These are phyloP conservation scores for Boeremia lycopersici DNA, from an alignment of 2,329 filamentous ascomycete genomes.

Conservation along the genomic window DNA sequence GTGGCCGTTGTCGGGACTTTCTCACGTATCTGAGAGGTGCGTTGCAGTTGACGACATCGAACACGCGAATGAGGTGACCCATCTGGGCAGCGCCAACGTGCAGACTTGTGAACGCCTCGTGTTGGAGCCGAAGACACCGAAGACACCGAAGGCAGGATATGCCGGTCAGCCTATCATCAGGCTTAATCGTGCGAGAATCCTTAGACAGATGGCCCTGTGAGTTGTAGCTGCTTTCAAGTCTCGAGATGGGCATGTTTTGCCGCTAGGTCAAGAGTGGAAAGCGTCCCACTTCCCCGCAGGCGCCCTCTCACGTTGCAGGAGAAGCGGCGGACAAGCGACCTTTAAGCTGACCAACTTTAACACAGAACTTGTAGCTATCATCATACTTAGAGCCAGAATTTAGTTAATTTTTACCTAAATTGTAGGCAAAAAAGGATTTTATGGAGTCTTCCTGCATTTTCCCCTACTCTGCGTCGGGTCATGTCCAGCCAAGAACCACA, in stretches of 20 bases:
- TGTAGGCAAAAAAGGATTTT: no score
- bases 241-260: not conserved
- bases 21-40: constrained; percentile 1
- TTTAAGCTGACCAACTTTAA: no score
- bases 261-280: not conserved
- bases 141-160: not conserved
- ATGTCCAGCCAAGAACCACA: not conserved
- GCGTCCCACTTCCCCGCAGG: not conserved
- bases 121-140: not conserved
- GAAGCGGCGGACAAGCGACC: no score
- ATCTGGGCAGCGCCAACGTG: not conserved
- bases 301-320: no score
- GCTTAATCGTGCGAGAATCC: not conserved
- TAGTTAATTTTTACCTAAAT: no score
- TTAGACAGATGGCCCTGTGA: no score
- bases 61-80: constrained; percentile 17
- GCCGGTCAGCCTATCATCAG: not conserved
- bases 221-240: not conserved
- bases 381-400: no score
- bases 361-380: no score
- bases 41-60: constrained; percentile 14
- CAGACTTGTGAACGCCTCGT: not conserved
- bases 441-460: no score
- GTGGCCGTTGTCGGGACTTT: constrained; percentile 3
- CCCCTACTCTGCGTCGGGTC: not conserved